Conservation (phyloP, 2,329 filamentous ascomycete species). For the Raffaelea deltoideospora region DNA sequence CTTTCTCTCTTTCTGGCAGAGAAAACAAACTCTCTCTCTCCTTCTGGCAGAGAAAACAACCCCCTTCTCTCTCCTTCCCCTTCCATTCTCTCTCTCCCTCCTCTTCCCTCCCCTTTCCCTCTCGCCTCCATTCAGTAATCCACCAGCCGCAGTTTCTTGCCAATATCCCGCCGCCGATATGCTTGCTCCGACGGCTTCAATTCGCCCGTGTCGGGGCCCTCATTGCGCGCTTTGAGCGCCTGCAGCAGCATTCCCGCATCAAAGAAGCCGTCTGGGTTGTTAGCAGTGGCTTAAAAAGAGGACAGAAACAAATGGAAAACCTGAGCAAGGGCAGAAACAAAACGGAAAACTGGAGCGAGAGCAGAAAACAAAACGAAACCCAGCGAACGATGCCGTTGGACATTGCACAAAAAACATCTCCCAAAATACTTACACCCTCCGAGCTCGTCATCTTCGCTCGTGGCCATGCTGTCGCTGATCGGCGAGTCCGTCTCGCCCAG, state of each 20-base stretch:
- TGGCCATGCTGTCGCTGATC: slow-evolving; percentile 52
- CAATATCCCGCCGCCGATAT: slow-evolving; percentile 50
- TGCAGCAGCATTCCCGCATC: slow-evolving; percentile 90
- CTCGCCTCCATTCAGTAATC: slow-evolving; percentile 48
- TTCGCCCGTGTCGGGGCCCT: slow-evolving; percentile 34
- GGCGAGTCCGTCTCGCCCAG: slow-evolving; percentile 40
- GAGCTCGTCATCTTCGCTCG: slow-evolving; percentile 76
- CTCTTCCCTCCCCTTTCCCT: too few species aligned
- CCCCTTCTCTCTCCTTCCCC: too few species aligned
- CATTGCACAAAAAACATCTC: too few species aligned
- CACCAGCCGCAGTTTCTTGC: slow-evolving; percentile 55
- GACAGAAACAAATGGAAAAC: not conserved
- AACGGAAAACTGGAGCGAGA: too few species aligned
- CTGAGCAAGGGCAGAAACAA: too few species aligned
- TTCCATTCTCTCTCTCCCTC: too few species aligned
- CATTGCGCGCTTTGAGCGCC: slow-evolving; percentile 60
- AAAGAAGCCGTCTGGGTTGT: slow-evolving; percentile 76
- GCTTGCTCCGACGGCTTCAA: slow-evolving; percentile 43
- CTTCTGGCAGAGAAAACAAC: too few species aligned
- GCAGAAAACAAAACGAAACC: too few species aligned
- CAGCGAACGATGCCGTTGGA: too few species aligned
- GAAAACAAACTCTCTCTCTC: too few species aligned
- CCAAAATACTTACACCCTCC: slow-evolving; percentile 75
- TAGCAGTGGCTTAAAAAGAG: slow-evolving; percentile 7
- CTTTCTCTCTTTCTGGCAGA: too few species aligned